These are phyloP conservation scores for Clavispora vitiphila DNA, from an alignment of 805 yeast genomes.

Conservation along the genomic window DNA sequence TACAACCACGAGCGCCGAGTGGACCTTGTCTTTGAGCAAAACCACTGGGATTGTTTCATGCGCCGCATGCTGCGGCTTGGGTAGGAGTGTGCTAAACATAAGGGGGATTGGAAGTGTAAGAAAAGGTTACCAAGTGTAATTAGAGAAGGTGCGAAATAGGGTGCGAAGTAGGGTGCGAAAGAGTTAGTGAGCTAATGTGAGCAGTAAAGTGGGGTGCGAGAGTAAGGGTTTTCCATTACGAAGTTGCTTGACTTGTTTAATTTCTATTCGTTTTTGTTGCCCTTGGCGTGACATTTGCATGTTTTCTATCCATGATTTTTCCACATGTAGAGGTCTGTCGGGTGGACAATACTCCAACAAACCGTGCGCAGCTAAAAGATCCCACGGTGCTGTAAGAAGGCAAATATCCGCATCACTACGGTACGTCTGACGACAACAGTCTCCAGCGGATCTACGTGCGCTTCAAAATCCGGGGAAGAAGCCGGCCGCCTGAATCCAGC, in stretches of 20 bases:
- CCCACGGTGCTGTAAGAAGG: slow-evolving; percentile 12
- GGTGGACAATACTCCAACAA: too few species aligned
- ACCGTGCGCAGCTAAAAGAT: slow-evolving; percentile 12
- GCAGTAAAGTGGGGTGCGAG: too few species aligned
- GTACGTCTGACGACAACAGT: slow-evolving; percentile 3
- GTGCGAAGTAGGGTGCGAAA: too few species aligned
- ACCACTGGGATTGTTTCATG: slow-evolving; percentile 12
- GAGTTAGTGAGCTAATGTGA: too few species aligned
- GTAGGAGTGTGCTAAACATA: slow-evolving; percentile 34
- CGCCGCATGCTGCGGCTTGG: slow-evolving; percentile 26
- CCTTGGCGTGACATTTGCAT: too few species aligned
- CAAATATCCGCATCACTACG: slow-evolving; percentile 9
- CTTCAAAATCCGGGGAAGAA: slow-evolving; percentile 4
- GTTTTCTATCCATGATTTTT: too few species aligned
- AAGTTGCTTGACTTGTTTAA: too few species aligned
- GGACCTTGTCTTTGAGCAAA: slow-evolving; percentile 5
- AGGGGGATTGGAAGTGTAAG: too few species aligned
- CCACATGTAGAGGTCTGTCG: too few species aligned
- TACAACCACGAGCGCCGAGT: not conserved
- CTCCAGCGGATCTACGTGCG: slow-evolving; percentile 9
- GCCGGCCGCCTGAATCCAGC: slow-evolving; percentile 1
- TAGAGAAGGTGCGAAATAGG: not conserved
- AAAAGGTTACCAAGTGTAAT: too few species aligned
- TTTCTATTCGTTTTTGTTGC: too few species aligned
- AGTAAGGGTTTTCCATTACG: too few species aligned